Conservation (phyloP, 768 basidiomycete species). For the Sutorius australiensis region DNA sequence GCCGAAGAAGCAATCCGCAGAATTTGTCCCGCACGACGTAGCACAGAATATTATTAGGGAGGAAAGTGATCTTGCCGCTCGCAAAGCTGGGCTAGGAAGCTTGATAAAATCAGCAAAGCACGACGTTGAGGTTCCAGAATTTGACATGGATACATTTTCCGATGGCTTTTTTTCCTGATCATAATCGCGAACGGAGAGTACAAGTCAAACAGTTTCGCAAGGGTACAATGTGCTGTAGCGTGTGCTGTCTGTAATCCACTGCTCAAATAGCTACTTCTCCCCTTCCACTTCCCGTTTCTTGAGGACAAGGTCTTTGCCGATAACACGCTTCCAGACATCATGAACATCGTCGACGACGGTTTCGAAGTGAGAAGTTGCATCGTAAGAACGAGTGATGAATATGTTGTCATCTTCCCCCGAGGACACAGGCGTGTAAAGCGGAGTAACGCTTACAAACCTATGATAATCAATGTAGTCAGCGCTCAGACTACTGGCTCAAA, state of each 20-base stretch:
- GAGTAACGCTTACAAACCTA: conserved; percentile 88
- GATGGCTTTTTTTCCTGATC: conserved; percentile 21
- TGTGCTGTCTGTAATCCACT: conserved; percentile 7
- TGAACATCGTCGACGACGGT: conserved; percentile 97
- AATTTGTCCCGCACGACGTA: conserved; percentile 19
- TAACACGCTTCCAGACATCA: conserved; percentile 90
- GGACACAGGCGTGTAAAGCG: conserved; percentile 86
- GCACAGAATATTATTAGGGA: conserved; percentile 37
- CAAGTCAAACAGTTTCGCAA: conserved; percentile 6
- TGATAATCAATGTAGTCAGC: conserved; percentile 6
- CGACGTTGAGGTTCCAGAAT: conserved; percentile 81
- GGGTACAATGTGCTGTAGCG: conserved; percentile 10
- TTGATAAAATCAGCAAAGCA: conserved; percentile 90
- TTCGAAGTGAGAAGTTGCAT: conserved; percentile 98
- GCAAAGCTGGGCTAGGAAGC: conserved; percentile 73
- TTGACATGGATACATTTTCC: conserved; percentile 79
- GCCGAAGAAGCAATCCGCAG: conserved; percentile 53
- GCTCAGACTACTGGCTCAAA: neutral
- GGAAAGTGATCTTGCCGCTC: conserved; percentile 57
- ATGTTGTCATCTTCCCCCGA: conserved; percentile 82
- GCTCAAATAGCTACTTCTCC: conserved; percentile 37
- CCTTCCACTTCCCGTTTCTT: conserved; percentile 82
- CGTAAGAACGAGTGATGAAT: conserved; percentile 96
- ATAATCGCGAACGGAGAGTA: neutral
- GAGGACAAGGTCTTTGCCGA: conserved; percentile 72